Evolutionary conservation across 2,329 filamentous ascomycete genomes (phyloP).

Genomic region (Monilinia polystroma): DNA sequence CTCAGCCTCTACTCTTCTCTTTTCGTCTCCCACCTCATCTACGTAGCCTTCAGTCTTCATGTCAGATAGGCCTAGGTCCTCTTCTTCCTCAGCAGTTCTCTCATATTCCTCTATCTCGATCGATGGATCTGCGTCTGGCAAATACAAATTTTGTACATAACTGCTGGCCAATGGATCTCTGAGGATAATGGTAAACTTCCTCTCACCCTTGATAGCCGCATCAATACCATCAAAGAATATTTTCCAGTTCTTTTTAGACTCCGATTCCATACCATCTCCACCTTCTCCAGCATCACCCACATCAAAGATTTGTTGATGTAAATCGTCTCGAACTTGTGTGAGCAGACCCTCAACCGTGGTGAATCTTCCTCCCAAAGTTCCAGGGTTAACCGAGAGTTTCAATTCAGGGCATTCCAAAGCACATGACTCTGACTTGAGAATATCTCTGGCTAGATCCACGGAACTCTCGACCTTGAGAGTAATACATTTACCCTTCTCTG

Average conservation of each 20-base stretch:
- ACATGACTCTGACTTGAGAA: constrained; percentile 94
- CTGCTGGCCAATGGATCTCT: constrained; percentile 88
- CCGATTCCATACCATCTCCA: constrained; percentile 73
- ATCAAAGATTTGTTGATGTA: constrained; percentile 85
- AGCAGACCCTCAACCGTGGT: constrained; percentile 94
- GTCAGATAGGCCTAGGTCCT: constrained; percentile 84
- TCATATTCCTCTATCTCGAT: constrained; percentile 81
- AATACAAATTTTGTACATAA: constrained; percentile 88
- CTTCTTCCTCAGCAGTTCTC: constrained; percentile 87
- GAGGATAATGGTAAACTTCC: constrained; percentile 78
- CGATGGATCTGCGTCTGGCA: constrained; percentile 72
- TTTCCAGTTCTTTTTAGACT: constrained; percentile 72
- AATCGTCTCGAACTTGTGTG: constrained; percentile 87
- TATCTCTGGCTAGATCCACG: constrained; percentile 82
- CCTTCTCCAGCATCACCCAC: constrained; percentile 55
- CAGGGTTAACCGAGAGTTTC: constrained; percentile 82
- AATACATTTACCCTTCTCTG: constrained; percentile 80
- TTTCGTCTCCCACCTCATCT: constrained; percentile 36
- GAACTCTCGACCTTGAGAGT: constrained; percentile 67
- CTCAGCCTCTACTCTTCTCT: constrained; percentile 28
- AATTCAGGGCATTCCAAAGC: constrained; percentile 84
- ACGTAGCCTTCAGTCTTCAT: constrained; percentile 88
- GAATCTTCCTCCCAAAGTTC: constrained; percentile 92
- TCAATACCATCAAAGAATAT: constrained; percentile 77
- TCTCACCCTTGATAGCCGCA: constrained; percentile 74